Evolutionary conservation across 1,139 yeast species (phyloP), one percentile per base, ranked within the genome.

Genomic region (Zygoascus hellenicus): DNA sequence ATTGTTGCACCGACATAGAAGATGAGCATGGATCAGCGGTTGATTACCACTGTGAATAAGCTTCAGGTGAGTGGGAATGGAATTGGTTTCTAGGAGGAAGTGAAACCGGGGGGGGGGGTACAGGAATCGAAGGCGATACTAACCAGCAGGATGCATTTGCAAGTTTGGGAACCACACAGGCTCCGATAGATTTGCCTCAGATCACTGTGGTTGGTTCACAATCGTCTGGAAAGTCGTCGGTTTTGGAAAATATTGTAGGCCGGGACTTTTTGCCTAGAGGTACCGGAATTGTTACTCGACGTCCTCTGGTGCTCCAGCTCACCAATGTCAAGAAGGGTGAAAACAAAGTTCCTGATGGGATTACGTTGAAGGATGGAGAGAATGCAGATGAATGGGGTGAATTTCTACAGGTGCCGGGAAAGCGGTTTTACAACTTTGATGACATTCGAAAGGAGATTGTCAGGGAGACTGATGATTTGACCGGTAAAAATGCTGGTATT

Each of bases 301-400:
- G 97, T 61, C 97, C 97, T 3, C 74, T 90, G 61, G 84, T 89
- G 34, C 72, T 88, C 54, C 96, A 83, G 70, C 75, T 83, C 68
- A 81, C 85, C 57, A 86, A 87, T 66, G 53, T 50, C 28, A 46
- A 48, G 35, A 45, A 84, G 64, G 88, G 88, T 58, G 84, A 85
- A 69, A 83, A 88, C 55, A 85, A 95, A 17, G 76, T 89, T 58
- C 96, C 97, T 11, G 96, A 88, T 56, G 94, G 74, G 76, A 87
- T 60, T 87, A 83, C 64, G 78, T 81, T 57, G 74, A 49, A 57
- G 22, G 58, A 53, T 28, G 96, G 86, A 63, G 87, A 87, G 66
- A 88, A 87, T 61, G 78, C 77, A 38, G 94, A 88, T 55, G 98
- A 92, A 71, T 92, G 97, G 97, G 98, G 98, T 57, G 98, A 92